A percentile compares a stretch with the other conserved stretches of the same genome.
These are phyloP conservation scores for Kwoniella europaea DNA, from an alignment of 768 basidiomycete species.

Conservation along the genomic window DNA sequence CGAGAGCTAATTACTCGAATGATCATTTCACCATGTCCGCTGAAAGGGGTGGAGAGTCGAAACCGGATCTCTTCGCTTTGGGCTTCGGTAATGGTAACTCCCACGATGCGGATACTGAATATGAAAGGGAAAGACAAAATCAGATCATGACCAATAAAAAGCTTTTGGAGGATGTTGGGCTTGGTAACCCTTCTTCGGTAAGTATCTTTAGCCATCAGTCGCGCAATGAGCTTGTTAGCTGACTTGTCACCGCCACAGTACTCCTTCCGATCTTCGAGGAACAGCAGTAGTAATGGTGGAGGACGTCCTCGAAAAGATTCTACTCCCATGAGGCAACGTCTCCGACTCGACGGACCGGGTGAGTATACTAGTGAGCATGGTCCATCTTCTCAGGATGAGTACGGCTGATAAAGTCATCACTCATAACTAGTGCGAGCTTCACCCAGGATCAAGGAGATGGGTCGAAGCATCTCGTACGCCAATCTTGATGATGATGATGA, in stretches of 20 bases:
- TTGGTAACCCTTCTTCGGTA: constrained; percentile 38
- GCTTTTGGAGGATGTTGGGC: constrained; percentile 51
- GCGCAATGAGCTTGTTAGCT: background rate
- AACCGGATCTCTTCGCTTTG: constrained; percentile 22
- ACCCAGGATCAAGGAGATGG: constrained; percentile 51
- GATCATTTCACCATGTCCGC: constrained; percentile 41
- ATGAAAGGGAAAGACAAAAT: constrained; percentile 51
- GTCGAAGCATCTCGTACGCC: constrained; percentile 53
- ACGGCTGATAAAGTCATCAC: background rate
- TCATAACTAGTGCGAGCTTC: constrained; percentile 45
- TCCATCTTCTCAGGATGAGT: background rate
- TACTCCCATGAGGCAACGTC: constrained; percentile 35
- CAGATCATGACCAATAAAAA: constrained; percentile 52
- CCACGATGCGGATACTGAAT: constrained; percentile 43
- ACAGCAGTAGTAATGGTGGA: constrained; percentile 2
- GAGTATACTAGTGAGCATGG: constrained; percentile 14
- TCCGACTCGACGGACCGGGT: constrained; percentile 29
- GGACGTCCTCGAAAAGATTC: constrained; percentile 23
- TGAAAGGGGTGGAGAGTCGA: constrained; percentile 34
- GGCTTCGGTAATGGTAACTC: background rate
- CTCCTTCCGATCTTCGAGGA: constrained; percentile 5
- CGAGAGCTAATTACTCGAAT: constrained; percentile 9
- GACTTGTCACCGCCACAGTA: background rate
- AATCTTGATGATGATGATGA: constrained; percentile 49
- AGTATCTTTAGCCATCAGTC: background rate